A percentile compares a stretch with the other conserved stretches of the same genome.
These are phyloP conservation scores for Soucietia sequanensis DNA, from an alignment of 805 yeast species.

Conservation along the genomic window DNA sequence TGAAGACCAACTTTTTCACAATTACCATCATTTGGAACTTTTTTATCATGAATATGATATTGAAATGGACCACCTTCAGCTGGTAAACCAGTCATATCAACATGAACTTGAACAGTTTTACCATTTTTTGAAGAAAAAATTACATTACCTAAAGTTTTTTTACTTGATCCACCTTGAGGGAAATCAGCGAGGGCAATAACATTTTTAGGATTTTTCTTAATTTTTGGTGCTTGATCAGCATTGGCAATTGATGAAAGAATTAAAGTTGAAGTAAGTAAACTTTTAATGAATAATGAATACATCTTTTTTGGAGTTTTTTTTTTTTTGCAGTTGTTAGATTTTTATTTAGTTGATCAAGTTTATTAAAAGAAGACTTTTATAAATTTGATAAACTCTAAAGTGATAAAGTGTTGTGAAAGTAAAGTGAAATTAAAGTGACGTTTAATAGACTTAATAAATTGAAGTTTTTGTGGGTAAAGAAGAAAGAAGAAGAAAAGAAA, in stretches of 20 bases:
- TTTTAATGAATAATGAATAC: background rate
- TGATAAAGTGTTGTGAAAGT: no score
- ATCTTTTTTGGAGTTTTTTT: no score
- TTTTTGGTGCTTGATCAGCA: constrained; percentile 51
- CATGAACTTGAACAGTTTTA: constrained; percentile 61
- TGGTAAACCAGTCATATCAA: constrained; percentile 71
- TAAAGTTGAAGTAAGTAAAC: background rate
- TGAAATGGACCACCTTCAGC: constrained; percentile 63
- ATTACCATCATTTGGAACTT: constrained; percentile 46
- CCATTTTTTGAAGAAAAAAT: constrained; percentile 57
- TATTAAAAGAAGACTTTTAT: no score
- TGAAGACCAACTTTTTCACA: constrained; percentile 59
- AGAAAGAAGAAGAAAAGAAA: no score
- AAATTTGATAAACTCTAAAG: no score
- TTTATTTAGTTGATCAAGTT: no score
- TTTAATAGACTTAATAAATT: no score
- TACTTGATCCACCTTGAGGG: constrained; percentile 40
- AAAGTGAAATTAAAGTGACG: no score
- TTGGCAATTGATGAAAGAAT: constrained; percentile 4
- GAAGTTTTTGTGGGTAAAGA: no score
- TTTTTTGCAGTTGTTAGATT: no score
- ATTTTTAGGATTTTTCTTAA: constrained; percentile 47
- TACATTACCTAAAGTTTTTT: constrained; percentile 49
- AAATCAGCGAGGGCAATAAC: constrained; percentile 59
- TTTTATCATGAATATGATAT: constrained; percentile 64